These are phyloP conservation scores for Narthecium ossifragum DNA, from an alignment of 106 monocot genomes.

Conservation along the genomic window DNA sequence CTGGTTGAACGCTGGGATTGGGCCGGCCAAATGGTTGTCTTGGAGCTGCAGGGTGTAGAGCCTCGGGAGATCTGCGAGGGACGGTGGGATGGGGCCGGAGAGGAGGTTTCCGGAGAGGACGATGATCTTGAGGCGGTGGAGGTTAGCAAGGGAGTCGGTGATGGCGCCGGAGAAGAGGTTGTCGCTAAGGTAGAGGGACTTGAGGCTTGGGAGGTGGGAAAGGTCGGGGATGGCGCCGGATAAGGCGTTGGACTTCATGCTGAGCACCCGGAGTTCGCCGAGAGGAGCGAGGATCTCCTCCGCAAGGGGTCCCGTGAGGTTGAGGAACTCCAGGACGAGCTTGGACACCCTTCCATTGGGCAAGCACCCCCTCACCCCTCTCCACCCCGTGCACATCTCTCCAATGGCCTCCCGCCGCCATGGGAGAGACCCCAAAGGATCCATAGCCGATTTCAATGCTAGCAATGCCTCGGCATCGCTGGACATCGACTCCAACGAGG, in stretches of 20 bases:
- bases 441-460: conserved; percentile 47
- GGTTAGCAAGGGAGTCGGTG: conserved; percentile 32
- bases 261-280: conserved; percentile 84
- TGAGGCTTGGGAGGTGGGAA: conserved; percentile 49
- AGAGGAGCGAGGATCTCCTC: conserved; percentile 30
- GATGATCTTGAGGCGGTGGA: conserved; percentile 76
- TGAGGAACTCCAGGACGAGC: conserved; percentile 75
- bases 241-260: conserved; percentile 77
- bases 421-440: conserved; percentile 35
- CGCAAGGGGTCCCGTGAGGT: conserved; percentile 57
- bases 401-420: conserved; percentile 25
- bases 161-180: conserved; percentile 73
- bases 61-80: conserved; percentile 32
- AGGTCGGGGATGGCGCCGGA: conserved; percentile 73
- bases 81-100: conserved; percentile 52
- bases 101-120: conserved; percentile 60
- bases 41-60: conserved; percentile 57
- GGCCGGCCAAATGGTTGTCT: conserved; percentile 52
- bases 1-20: conserved; percentile 60
- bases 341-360: conserved; percentile 50
- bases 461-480: conserved; percentile 54
- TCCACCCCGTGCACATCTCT: conserved; percentile 51
- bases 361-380: conserved; percentile 64
- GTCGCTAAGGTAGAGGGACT: conserved; percentile 61
- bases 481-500: no score